Evolutionary conservation across 495 filamentous ascomycete genomes (phyloP).

Genomic region (Trichoderma virens): DNA sequence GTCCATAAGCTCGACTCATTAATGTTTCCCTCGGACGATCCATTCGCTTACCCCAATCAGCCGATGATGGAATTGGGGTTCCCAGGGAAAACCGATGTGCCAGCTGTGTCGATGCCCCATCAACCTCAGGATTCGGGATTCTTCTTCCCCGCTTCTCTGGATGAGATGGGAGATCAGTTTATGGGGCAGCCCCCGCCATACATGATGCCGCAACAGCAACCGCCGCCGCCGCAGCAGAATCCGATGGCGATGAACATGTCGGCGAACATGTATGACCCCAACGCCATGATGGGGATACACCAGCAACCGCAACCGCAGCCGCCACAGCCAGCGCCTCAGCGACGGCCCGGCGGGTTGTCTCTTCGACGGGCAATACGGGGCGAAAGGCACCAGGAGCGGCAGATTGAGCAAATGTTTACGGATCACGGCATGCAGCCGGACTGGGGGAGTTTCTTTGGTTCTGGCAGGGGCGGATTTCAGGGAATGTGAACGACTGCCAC

Average conservation of each 20-base stretch:
- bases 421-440: constrained; percentile 23
- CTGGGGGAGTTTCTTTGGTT: constrained; percentile 15
- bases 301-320: background rate
- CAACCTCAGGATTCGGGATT: constrained; percentile 27
- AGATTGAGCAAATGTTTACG: constrained; percentile 32
- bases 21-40: constrained; percentile 89
- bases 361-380: background rate
- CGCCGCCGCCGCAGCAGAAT: constrained; percentile 13
- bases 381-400: constrained; percentile 24
- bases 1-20: constrained; percentile 72
- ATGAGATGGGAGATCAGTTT: constrained; percentile 41
- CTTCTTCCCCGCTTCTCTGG: constrained; percentile 35
- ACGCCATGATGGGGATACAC: constrained; percentile 15
- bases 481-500: constrained; percentile 9
- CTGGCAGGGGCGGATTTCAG: constrained; percentile 12
- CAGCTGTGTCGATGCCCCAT: constrained; percentile 12
- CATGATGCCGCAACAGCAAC: constrained; percentile 30
- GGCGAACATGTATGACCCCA: constrained; percentile 28
- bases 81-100: constrained; percentile 14
- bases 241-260: background rate
- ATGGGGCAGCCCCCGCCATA: constrained; percentile 39
- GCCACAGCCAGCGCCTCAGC: constrained; percentile 15
- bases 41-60: constrained; percentile 83
- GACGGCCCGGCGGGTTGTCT: constrained; percentile 12
- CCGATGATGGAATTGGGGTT: constrained; percentile 55